These are phyloP conservation scores for Candida succiphila DNA, from an alignment of 805 yeast species.

Conservation along the genomic window DNA sequence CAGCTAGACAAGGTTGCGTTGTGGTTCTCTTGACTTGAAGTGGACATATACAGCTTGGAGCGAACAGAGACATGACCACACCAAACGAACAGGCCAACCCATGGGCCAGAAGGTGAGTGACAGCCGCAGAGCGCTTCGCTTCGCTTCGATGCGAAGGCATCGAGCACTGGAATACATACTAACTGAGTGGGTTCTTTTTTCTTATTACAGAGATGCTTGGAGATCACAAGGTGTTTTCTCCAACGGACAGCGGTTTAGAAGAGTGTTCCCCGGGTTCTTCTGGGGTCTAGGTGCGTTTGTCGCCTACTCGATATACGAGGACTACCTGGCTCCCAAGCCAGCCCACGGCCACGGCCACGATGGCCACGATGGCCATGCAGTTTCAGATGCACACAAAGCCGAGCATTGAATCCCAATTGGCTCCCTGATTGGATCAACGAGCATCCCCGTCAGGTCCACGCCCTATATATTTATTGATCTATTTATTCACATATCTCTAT, in stretches of 20 bases:
- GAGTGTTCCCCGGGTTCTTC: conserved; percentile 74
- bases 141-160: no score
- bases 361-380: neutral
- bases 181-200: no score
- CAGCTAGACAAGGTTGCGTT: no score
- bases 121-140: neutral
- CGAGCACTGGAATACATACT: no score
- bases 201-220: conserved; percentile 96
- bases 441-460: no score
- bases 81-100: neutral
- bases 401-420: neutral
- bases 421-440: no score
- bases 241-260: conserved; percentile 56
- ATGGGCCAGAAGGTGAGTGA: neutral
- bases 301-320: conserved; percentile 53
- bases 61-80: neutral
- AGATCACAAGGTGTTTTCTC: conserved; percentile 78
- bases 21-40: no score
- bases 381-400: neutral
- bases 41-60: no score
- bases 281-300: conserved; percentile 70
- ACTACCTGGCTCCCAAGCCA: conserved; percentile 24
- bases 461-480: neutral
- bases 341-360: neutral
- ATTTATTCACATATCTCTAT: no score